phyloP scores from a whole-genome alignment of 2,329 filamentous ascomycete genomes.

The Fusarium equiseti region DNA sequence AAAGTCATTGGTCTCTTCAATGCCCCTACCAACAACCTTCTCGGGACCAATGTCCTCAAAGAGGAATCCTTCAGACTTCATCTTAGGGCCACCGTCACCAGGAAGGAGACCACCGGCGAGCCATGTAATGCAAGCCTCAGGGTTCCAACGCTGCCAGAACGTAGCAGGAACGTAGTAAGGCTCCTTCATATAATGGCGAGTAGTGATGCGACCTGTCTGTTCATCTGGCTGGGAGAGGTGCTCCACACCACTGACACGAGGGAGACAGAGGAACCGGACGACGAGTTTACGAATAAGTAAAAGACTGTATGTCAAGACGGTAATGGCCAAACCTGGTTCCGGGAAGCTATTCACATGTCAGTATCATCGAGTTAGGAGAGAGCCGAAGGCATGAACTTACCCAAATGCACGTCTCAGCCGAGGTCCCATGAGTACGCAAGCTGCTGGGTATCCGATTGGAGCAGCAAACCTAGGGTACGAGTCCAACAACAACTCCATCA shows the following conservation, averaged over 20 bases:
- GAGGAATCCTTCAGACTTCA: slow-evolving; percentile 64
- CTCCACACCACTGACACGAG: slow-evolving; percentile 61
- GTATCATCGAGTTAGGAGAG: background rate
- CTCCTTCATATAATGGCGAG: slow-evolving; percentile 66
- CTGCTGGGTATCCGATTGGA: slow-evolving; percentile 61
- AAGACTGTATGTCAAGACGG: slow-evolving; percentile 58
- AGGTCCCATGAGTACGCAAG: slow-evolving; percentile 73
- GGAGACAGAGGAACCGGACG: slow-evolving; percentile 70
- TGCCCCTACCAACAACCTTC: slow-evolving; percentile 64
- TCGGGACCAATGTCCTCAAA: slow-evolving; percentile 73
- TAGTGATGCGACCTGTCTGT: slow-evolving; percentile 64
- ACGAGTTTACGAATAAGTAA: slow-evolving; percentile 66
- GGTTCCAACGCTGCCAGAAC: slow-evolving; percentile 73
- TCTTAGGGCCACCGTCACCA: slow-evolving; percentile 54
- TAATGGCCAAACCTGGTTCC: slow-evolving; percentile 56
- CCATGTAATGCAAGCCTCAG: slow-evolving; percentile 62
- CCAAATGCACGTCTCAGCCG: slow-evolving; percentile 73
- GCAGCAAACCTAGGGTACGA: slow-evolving; percentile 61
- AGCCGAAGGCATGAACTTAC: slow-evolving; percentile 55
- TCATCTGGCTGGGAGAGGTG: slow-evolving; percentile 63
- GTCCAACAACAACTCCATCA: slow-evolving; percentile 71
- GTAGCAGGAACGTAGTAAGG: slow-evolving; percentile 74
- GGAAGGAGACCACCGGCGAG: slow-evolving; percentile 60
- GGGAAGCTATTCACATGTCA: slow-evolving; percentile 54
- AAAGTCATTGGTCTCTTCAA: slow-evolving; percentile 54